These are phyloP conservation scores for Withania somnifera DNA, from an alignment of 305 asterid genomes.

Conservation along the genomic window DNA sequence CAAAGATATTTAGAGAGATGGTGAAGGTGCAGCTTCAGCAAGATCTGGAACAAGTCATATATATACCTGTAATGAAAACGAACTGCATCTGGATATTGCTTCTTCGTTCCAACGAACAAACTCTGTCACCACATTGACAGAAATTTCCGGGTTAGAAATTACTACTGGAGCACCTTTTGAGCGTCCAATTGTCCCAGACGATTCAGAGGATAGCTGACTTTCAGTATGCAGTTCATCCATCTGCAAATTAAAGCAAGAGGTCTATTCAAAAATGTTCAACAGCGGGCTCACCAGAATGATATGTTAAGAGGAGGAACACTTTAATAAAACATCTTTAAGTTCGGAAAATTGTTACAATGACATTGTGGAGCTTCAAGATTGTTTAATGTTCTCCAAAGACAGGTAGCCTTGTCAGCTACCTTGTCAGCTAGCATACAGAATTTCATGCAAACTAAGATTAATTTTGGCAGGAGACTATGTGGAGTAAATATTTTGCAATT, in stretches of 20 bases:
- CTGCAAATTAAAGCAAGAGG: constrained; percentile 26
- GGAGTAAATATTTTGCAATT: background rate
- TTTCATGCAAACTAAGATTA: background rate
- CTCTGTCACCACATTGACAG: constrained; percentile 89
- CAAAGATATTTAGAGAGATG: background rate
- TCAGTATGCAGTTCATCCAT: constrained; percentile 83
- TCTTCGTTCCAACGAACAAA: constrained; percentile 97
- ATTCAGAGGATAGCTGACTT: constrained; percentile 58
- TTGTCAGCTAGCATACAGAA: background rate
- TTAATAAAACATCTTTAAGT: background rate
- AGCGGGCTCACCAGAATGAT: background rate
- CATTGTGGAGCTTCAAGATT: background rate
- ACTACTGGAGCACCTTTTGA: constrained; percentile 78
- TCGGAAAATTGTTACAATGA: background rate
- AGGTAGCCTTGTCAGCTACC: background rate
- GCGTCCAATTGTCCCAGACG: constrained; percentile 84
- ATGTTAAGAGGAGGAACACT: background rate
- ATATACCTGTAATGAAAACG: constrained; percentile 70
- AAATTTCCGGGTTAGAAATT: constrained; percentile 73
- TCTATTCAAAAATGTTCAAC: background rate
- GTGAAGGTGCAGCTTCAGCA: background rate
- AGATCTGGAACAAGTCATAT: background rate
- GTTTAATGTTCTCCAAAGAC: background rate
- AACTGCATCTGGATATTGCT: constrained; percentile 72
- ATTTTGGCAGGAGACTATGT: background rate